Percentiles rank a stretch among this genome's conserved stretches.
phyloP scores from a whole-genome alignment of 2,329 filamentous ascomycete species.

The Furcasterigmium sp. region DNA sequence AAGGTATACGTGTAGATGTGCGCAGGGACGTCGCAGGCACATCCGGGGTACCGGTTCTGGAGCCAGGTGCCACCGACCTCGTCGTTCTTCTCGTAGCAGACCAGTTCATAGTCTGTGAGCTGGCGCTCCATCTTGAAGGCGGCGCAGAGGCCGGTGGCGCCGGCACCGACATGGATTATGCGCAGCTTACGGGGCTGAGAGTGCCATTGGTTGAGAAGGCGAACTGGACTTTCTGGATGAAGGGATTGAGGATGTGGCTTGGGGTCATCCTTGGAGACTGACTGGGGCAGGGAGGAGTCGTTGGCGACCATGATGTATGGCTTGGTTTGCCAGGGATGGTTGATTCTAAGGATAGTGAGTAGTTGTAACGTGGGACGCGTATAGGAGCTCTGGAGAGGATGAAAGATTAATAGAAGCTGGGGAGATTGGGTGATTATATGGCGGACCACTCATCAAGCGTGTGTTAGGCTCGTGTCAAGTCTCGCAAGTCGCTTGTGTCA shows the following conservation, averaged over 20 bases:
- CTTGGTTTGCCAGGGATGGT: no score
- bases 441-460: no score
- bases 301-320: no score
- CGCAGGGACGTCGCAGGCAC: slow-evolving; percentile 16
- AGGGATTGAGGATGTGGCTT: no score
- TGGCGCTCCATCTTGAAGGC: neutral
- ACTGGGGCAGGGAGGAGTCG: no score
- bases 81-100: neutral
- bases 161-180: neutral
- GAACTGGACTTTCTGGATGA: neutral
- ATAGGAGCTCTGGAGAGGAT: no score
- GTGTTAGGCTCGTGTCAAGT: no score
- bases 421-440: no score
- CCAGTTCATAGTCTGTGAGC: neutral
- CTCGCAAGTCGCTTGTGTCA: no score
- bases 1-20: slow-evolving; percentile 9
- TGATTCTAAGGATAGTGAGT: neutral
- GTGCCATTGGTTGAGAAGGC: neutral
- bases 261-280: no score
- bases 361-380: no score
- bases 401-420: no score
- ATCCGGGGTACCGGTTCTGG: slow-evolving; percentile 18
- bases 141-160: neutral
- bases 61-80: slow-evolving; percentile 15
- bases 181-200: neutral